A percentile compares a stretch with the other conserved stretches of the same genome.
Evolutionary conservation across 2,329 filamentous ascomycete genomes (phyloP).

Genomic region (Waltergamsia citrina): DNA sequence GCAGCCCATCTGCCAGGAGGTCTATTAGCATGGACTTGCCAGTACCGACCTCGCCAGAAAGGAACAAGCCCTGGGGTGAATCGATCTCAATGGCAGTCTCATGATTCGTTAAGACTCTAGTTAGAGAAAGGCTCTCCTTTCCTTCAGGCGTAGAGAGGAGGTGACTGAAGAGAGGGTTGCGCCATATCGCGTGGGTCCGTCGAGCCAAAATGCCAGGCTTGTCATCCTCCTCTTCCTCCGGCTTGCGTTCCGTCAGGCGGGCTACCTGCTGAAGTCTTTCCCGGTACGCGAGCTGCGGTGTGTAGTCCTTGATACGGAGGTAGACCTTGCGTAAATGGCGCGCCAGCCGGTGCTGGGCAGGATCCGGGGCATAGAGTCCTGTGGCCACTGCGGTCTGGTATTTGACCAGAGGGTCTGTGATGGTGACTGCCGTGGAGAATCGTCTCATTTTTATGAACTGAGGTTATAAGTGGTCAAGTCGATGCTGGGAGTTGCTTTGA

Average conservation of each 20-base stretch:
- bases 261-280: constrained; percentile 54
- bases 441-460: constrained; percentile 18
- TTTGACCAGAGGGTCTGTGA: constrained; percentile 66
- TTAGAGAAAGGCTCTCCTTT: constrained; percentile 54
- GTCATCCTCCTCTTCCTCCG: constrained; percentile 13
- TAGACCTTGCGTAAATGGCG: constrained; percentile 73
- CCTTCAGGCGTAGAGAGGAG: constrained; percentile 47
- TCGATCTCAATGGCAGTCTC: constrained; percentile 63
- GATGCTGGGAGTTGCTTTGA: too few relatives aligned
- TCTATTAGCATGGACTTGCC: constrained; percentile 83
- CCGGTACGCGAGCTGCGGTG: constrained; percentile 60
- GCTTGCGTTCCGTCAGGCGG: constrained; percentile 25
- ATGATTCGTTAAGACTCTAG: constrained; percentile 58
- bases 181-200: constrained; percentile 44
- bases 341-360: constrained; percentile 62
- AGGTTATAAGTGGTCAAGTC: too few relatives aligned
- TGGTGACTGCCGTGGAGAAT: constrained; percentile 41
- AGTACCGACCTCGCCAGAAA: constrained; percentile 75
- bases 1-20: constrained; percentile 68
- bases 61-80: constrained; percentile 64
- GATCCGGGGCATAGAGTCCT: constrained; percentile 58
- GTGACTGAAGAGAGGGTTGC: constrained; percentile 48
- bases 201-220: constrained; percentile 32
- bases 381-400: constrained; percentile 64
- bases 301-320: constrained; percentile 66